Evolutionary conservation across 2,329 filamentous ascomycete species (phyloP).

Genomic region (Chrysoporthe puriensis): DNA sequence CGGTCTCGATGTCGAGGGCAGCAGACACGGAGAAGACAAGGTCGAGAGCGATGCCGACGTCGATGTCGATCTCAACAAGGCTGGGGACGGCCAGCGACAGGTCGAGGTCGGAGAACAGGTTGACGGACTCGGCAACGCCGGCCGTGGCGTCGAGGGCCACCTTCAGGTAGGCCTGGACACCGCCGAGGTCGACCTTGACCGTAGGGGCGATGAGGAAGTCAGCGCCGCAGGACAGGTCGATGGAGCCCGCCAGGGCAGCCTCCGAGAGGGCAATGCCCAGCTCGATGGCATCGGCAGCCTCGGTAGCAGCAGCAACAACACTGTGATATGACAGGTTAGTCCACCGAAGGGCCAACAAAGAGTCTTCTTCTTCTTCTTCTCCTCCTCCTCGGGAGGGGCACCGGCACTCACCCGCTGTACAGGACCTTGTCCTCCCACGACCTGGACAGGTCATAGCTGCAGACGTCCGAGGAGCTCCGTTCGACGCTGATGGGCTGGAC

Average conservation of each 20-base stretch:
- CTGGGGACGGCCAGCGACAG: slow-evolving; percentile 32
- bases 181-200: slow-evolving; percentile 65
- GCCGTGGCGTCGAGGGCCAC: slow-evolving; percentile 34
- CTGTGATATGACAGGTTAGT: slow-evolving; percentile 16
- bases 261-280: slow-evolving; percentile 27
- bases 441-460: slow-evolving; percentile 26
- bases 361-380: neutral
- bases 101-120: slow-evolving; percentile 24
- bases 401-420: slow-evolving; percentile 25
- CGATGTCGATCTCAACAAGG: slow-evolving; percentile 32
- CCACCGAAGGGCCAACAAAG: neutral
- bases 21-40: slow-evolving; percentile 35
- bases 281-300: slow-evolving; percentile 18
- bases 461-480: slow-evolving; percentile 14
- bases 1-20: slow-evolving; percentile 34
- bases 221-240: slow-evolving; percentile 21
- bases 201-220: slow-evolving; percentile 24
- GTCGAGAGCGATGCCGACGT: slow-evolving; percentile 36
- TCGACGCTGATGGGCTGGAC: slow-evolving; percentile 22
- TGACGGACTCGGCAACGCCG: slow-evolving; percentile 30
- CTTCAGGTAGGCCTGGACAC: slow-evolving; percentile 36
- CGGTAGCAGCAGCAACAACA: slow-evolving; percentile 24
- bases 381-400: too few relatives aligned
- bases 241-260: slow-evolving; percentile 26
- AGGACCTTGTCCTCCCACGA: slow-evolving; percentile 24